Evolutionary conservation across 768 basidiomycete species (phyloP).

Genomic region (Rossbeevera mucosa): DNA sequence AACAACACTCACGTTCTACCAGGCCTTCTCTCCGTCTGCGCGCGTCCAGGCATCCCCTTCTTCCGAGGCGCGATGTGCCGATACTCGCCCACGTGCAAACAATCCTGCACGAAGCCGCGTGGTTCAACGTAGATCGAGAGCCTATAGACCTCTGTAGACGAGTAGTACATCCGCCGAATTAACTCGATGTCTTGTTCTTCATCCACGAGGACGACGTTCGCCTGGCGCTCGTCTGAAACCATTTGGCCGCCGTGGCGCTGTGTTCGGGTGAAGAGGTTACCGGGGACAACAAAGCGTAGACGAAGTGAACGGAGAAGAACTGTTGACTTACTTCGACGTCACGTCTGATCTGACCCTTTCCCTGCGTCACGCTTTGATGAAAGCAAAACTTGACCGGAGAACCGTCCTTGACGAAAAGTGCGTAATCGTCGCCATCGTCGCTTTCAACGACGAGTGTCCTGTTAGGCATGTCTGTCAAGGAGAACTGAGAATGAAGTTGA

Average conservation of each 20-base stretch:
- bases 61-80: slow-evolving; percentile 1
- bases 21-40: not conserved
- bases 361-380: slow-evolving; percentile 24
- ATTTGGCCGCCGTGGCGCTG: slow-evolving; percentile 24
- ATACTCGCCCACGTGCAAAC: slow-evolving; percentile 16
- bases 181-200: slow-evolving; percentile 25
- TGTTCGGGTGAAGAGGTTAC: not conserved
- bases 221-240: slow-evolving; percentile 7
- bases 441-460: not conserved
- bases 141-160: slow-evolving; percentile 15
- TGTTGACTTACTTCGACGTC: slow-evolving; percentile 18
- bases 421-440: slow-evolving; percentile 2
- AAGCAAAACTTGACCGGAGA: slow-evolving; percentile 25
- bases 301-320: not conserved
- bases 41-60: slow-evolving; percentile 24
- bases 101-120: slow-evolving; percentile 23
- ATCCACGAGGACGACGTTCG: slow-evolving; percentile 29
- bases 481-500: not conserved
- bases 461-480: not conserved
- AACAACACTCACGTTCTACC: slow-evolving; percentile 6
- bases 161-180: slow-evolving; percentile 25
- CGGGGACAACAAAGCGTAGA: not conserved
- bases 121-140: slow-evolving; percentile 20
- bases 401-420: slow-evolving; percentile 23
- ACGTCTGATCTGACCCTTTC: slow-evolving; percentile 12